These are phyloP conservation scores for Stephania cephalantha DNA, from an alignment of 164 flowering plant species.

Conservation along the genomic window DNA sequence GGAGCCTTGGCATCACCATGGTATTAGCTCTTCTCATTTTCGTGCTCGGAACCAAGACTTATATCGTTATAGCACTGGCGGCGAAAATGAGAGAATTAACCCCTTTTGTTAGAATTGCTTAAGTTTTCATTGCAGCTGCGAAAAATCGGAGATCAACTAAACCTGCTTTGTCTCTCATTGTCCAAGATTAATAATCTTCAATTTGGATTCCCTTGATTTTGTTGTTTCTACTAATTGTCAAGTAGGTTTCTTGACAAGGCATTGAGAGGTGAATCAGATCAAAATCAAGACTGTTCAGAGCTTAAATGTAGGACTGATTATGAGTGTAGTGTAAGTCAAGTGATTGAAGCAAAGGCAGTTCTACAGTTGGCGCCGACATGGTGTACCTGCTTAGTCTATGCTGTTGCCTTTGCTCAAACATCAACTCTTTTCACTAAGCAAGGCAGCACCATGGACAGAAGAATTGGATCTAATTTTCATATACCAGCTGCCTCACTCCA, in stretches of 20 bases:
- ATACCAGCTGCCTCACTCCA: constrained; percentile 15
- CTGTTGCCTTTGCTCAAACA: constrained; percentile 12
- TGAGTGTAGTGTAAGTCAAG: constrained; percentile 10
- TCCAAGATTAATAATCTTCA: no score
- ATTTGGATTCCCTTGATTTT: no score
- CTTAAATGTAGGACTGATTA: neutral
- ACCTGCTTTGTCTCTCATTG: neutral
- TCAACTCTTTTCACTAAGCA: constrained; percentile 9
- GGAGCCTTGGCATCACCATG: constrained; percentile 17
- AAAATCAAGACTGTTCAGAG: neutral
- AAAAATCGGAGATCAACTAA: constrained; percentile 6
- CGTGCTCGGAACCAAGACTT: no score
- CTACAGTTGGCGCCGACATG: constrained; percentile 10
- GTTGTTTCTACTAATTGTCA: neutral
- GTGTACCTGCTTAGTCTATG: constrained; percentile 11
- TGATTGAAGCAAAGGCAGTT: constrained; percentile 8
- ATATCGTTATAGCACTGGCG: no score
- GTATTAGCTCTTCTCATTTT: constrained; percentile 6
- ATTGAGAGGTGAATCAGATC: neutral
- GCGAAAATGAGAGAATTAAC: no score
- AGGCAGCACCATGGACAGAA: constrained; percentile 16
- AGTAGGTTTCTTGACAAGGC: constrained; percentile 17
- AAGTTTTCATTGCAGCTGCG: constrained; percentile 6
- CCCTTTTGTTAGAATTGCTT: neutral
- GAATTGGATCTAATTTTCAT: constrained; percentile 6